Conservation (phyloP, 129 eudicot genomes). For the Arctium minus region DNA sequence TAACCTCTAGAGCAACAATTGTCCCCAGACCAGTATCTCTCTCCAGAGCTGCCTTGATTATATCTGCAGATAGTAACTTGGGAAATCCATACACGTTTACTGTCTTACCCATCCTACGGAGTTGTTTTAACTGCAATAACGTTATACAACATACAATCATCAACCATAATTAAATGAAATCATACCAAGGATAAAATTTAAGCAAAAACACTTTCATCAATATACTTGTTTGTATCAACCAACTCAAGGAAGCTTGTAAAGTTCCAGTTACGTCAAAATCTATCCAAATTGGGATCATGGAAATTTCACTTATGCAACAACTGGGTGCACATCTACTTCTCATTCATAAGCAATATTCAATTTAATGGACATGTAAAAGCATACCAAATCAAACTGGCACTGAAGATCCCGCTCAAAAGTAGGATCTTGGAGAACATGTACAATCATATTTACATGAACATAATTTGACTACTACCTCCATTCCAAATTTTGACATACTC, state of each 20-base stretch:
- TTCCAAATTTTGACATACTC: background rate
- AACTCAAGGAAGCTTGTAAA: no score
- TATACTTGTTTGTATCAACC: background rate
- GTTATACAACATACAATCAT: background rate
- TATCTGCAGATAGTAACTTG: slow-evolving; percentile 38
- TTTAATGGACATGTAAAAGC: background rate
- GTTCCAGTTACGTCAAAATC: background rate
- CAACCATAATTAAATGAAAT: background rate
- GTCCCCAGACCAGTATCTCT: background rate
- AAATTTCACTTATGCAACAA: no score
- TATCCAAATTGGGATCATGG: no score
- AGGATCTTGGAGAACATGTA: background rate
- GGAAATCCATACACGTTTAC: slow-evolving; percentile 71
- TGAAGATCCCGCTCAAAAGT: no score
- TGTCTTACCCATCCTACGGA: slow-evolving; percentile 65
- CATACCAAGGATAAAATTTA: background rate
- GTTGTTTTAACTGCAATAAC: slow-evolving; percentile 26
- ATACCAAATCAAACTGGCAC: no score
- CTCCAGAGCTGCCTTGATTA: slow-evolving; percentile 41
- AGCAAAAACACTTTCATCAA: background rate
- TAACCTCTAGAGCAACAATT: no score
- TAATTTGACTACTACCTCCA: background rate
- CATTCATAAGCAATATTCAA: no score
- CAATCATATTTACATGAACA: background rate
- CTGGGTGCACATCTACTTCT: no score